Base-by-base conservation (phyloP, 2,329 filamentous ascomycete species). In the Hypocreales sp. region DNA sequence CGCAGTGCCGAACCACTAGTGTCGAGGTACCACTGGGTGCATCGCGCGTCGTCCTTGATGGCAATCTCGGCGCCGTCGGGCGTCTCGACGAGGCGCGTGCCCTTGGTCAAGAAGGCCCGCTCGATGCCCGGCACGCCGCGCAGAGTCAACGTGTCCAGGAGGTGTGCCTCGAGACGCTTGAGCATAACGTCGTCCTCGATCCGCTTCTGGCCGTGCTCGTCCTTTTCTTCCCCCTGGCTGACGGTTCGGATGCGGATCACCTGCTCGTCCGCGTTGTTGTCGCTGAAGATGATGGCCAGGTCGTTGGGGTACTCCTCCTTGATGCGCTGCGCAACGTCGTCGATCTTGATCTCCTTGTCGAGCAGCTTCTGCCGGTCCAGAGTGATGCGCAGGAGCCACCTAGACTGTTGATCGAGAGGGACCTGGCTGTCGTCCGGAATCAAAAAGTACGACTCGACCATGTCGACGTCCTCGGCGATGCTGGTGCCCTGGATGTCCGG, bases 361-460 rank as follows among this genome's bases (percentile, higher is more conserved):
- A 98, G 72, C 56, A 98, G 68, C 62, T 92, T 92, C 44, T 92
- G 81, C 31, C 90, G 80, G 47, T 92, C 87, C 26, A 98, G 72
- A 13, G 86, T 79, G 40, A 98, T 80, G 61, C 90, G 84, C 26
- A 98, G 69, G 33, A 98, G 60, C 92, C 92, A 98, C 50, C 84
- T 80, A 7, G 90, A 95, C 53, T 95, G 87, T 33, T 71, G 70
- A 22, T 81, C 74, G 31, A 66, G 54, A 2, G 61, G 57, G 30
- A 68, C 64, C 16, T 64, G 60, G 13, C 56, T 60, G 22, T 92
- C 82, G 38, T 92, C 84, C 0, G 83, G 82, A 47, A 95, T 81
- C 48, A 95, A 73, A 58, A 87, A 95, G 62, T 93, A 94, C 0
- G 87, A 92, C 40, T 94, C 84, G 6, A 98, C 81, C 71, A 95